Evolutionary conservation across 148 eudicot genomes (phyloP).

Genomic region (Rheum nobile): DNA sequence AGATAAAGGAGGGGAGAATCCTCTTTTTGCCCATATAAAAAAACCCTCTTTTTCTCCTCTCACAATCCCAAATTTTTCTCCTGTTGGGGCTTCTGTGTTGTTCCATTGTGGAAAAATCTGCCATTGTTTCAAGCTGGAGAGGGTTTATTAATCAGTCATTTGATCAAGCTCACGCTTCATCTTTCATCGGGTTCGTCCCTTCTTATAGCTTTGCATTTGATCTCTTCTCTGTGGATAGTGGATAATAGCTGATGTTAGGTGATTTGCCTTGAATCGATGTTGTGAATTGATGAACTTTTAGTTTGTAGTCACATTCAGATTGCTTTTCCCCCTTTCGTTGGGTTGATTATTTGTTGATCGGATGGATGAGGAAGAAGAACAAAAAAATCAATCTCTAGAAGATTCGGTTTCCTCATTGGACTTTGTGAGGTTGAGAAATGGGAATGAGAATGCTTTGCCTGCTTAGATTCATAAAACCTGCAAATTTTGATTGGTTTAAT

Average conservation of each 20-base stretch:
- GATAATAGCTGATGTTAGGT: background rate
- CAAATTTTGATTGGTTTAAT: background rate
- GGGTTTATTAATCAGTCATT: background rate
- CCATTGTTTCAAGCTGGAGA: slow-evolving; percentile 1
- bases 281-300: background rate
- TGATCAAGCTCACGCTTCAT: background rate
- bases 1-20: slow-evolving; percentile 4
- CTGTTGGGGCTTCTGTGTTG: background rate
- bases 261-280: background rate
- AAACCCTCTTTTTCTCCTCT: background rate
- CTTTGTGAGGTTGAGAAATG: background rate
- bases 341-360: background rate
- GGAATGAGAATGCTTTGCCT: background rate
- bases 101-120: slow-evolving; percentile 4
- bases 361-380: background rate
- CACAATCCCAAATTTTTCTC: slow-evolving; percentile 6
- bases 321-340: background rate
- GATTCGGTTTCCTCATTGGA: background rate
- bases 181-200: slow-evolving; percentile 2
- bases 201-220: background rate
- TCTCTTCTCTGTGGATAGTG: background rate
- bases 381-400: background rate
- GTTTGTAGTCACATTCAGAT: background rate
- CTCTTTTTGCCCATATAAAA: background rate
- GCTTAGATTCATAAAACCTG: background rate